phyloP scores from a whole-genome alignment of 139 green algal genomes.

The Tetratostichococcus sp. region DNA sequence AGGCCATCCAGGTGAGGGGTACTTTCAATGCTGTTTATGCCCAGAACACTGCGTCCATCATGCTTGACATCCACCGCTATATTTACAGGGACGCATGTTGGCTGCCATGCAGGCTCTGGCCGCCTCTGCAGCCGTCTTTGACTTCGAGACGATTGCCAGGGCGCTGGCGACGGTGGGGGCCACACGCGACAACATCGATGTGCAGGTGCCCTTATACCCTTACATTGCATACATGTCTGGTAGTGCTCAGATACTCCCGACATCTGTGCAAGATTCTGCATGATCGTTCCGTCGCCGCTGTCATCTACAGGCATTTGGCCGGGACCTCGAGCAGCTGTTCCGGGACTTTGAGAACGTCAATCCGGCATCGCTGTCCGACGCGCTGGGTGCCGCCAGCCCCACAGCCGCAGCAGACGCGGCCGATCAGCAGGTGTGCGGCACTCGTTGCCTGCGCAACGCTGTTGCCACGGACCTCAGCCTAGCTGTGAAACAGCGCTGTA shows the following conservation, averaged over 20 bases:
- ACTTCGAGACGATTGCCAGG: slow-evolving; percentile 77
- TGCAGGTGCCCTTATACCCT: too few relatives aligned
- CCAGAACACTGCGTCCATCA: too few relatives aligned
- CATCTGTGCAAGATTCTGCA: too few relatives aligned
- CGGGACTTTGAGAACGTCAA: slow-evolving; percentile 31
- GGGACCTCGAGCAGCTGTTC: slow-evolving; percentile 69
- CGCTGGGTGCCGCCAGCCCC: neutral
- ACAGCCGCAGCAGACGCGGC: neutral
- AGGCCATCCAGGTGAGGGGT: neutral
- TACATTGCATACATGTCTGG: neutral
- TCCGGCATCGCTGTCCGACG: slow-evolving; percentile 24
- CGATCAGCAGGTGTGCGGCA: neutral
- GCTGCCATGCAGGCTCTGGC: slow-evolving; percentile 74
- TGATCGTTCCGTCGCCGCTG: too few relatives aligned
- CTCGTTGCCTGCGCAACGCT: too few relatives aligned
- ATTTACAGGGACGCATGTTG: too few relatives aligned
- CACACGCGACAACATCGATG: slow-evolving; percentile 48
- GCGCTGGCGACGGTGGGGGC: slow-evolving; percentile 62
- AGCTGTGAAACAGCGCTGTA: too few relatives aligned
- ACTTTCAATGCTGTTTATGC: too few relatives aligned
- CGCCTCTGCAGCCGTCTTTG: slow-evolving; percentile 37
- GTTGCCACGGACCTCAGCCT: too few relatives aligned
- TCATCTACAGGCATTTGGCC: slow-evolving; percentile 48
- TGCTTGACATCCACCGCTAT: too few relatives aligned
- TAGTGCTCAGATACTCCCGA: too few relatives aligned